Conservation (phyloP, 2,329 filamentous ascomycete genomes). For the Trichoderma cornu-damae region DNA sequence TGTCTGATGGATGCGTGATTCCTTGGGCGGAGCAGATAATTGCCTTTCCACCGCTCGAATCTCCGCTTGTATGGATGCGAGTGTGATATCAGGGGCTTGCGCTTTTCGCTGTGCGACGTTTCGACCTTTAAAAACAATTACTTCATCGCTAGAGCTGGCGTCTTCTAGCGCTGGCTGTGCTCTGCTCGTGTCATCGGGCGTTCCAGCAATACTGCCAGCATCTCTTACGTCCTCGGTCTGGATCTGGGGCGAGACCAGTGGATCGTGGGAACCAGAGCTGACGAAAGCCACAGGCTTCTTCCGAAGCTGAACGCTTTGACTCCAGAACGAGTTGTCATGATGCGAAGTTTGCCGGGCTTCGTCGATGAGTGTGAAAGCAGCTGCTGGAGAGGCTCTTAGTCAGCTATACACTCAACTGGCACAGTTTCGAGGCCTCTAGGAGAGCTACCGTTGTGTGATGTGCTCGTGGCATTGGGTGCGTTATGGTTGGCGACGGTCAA, state of each 20-base stretch:
- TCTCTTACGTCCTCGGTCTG: slow-evolving; percentile 1
- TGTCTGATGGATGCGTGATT: not conserved
- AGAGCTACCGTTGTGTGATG: not conserved
- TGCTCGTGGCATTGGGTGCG: not conserved
- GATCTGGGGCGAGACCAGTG: slow-evolving; percentile 29
- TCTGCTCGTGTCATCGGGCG: slow-evolving; percentile 9
- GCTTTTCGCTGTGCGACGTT: slow-evolving; percentile 28
- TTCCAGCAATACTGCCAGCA: not conserved
- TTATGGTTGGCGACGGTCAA: slow-evolving; percentile 24
- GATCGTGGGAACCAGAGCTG: slow-evolving; percentile 49
- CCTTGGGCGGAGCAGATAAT: not conserved
- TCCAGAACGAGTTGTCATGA: slow-evolving; percentile 40
- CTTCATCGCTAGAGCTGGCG: slow-evolving; percentile 55
- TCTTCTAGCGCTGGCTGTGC: slow-evolving; percentile 21
- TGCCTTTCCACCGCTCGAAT: not conserved
- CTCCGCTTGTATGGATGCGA: slow-evolving; percentile 23
- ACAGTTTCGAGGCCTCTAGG: not conserved
- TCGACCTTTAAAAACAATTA: slow-evolving; percentile 62
- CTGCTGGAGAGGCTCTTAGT: slow-evolving; percentile 18
- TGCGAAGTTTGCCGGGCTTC: slow-evolving; percentile 47
- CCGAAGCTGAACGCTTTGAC: slow-evolving; percentile 37
- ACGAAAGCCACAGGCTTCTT: slow-evolving; percentile 48
- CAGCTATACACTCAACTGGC: not conserved
- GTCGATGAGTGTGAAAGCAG: slow-evolving; percentile 40
- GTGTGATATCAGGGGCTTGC: slow-evolving; percentile 21